These are phyloP conservation scores for Adansonia digitata DNA, from an alignment of 345 rosid genomes.

Conservation along the genomic window DNA sequence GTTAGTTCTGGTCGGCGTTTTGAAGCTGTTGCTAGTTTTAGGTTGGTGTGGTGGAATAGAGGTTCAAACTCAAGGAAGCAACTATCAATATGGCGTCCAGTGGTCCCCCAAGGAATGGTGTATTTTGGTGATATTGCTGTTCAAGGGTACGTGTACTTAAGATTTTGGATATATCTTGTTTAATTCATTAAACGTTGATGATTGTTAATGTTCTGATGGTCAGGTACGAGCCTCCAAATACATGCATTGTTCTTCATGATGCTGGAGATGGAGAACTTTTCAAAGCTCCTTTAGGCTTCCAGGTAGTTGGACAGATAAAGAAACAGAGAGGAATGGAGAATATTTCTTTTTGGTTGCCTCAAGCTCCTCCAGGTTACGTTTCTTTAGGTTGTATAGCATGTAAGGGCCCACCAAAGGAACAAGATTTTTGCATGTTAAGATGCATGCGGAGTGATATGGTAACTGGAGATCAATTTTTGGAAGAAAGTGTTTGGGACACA, in stretches of 20 bases:
- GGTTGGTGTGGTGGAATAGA: conserved; percentile 84
- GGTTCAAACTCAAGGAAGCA: conserved; percentile 65
- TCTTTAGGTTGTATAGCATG: conserved; percentile 86
- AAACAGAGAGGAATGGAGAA: conserved; percentile 75
- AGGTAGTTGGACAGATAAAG: conserved; percentile 75
- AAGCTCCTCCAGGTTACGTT: conserved; percentile 92
- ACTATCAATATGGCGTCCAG: conserved; percentile 89
- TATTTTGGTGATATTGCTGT: conserved; percentile 95
- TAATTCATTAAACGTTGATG: conserved; percentile 2
- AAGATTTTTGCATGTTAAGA: conserved; percentile 58
- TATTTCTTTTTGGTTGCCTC: conserved; percentile 92
- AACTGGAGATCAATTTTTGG: conserved; percentile 69
- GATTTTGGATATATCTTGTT: background rate
- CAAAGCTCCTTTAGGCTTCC: conserved; percentile 61
- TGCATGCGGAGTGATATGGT: conserved; percentile 89
- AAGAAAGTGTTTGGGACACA: conserved; percentile 92
- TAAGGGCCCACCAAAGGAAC: conserved; percentile 63
- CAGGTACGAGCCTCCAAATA: conserved; percentile 87
- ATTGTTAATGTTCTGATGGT: conserved; percentile 18
- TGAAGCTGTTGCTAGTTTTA: conserved; percentile 80
- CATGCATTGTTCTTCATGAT: conserved; percentile 75
- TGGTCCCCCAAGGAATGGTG: conserved; percentile 68
- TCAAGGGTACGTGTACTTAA: conserved; percentile 56
- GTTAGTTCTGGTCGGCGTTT: conserved; percentile 52
- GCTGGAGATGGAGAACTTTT: conserved; percentile 60